Percentiles rank a stretch among this genome's conserved stretches.
Evolutionary conservation across 1,139 yeast genomes (phyloP).

Genomic region (Lodderomyces margitis): DNA sequence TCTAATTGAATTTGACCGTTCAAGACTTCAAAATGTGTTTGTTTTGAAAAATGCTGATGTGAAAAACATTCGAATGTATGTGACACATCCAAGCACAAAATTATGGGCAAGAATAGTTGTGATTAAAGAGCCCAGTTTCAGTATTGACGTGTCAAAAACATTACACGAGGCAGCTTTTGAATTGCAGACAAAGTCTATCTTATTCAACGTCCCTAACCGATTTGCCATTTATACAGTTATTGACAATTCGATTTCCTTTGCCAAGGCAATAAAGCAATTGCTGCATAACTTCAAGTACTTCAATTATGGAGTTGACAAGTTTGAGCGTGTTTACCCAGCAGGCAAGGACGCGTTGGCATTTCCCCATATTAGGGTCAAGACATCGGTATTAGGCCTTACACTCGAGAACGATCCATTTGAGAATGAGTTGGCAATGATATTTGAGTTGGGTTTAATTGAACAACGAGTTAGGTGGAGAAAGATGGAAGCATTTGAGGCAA

Average conservation of each 20-base stretch:
- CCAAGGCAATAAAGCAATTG: constrained; percentile 59
- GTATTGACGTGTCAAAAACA: constrained; percentile 22
- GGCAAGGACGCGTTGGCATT: constrained; percentile 29
- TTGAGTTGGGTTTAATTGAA: constrained; percentile 38
- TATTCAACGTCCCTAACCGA: constrained; percentile 54
- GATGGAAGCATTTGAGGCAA: constrained; percentile 30
- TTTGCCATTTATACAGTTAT: constrained; percentile 63
- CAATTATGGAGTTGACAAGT: constrained; percentile 36
- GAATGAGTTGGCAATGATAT: constrained; percentile 37
- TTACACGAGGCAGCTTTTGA: constrained; percentile 20
- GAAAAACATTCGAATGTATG: constrained; percentile 46
- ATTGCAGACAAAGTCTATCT: constrained; percentile 27
- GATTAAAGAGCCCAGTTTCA: constrained; percentile 38
- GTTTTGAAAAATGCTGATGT: constrained; percentile 30
- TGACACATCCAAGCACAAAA: constrained; percentile 53
- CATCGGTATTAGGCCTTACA: constrained; percentile 33
- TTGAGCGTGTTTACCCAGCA: constrained; percentile 33
- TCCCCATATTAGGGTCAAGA: constrained; percentile 32
- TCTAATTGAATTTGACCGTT: constrained; percentile 48
- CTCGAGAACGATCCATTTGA: constrained; percentile 47
- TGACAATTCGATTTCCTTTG: constrained; percentile 62
- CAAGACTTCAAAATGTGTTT: constrained; percentile 30
- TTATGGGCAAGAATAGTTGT: constrained; percentile 43
- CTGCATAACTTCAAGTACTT: constrained; percentile 47
- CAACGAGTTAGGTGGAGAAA: constrained; percentile 35